Base-by-base conservation (phyloP, 768 basidiomycete genomes). In the Lactarius sp. region DNA sequence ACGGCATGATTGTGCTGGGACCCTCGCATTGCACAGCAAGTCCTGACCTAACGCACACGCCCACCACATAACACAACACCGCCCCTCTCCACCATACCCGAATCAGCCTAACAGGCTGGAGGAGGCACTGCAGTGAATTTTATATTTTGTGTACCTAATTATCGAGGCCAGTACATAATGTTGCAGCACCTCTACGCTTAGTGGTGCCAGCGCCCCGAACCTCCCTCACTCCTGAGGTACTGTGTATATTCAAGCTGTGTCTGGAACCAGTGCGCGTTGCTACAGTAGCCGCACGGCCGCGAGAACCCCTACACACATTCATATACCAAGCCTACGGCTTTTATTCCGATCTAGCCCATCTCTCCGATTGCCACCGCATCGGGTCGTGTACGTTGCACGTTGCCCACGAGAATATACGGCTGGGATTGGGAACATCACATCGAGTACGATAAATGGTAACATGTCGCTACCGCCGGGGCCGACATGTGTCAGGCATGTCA, bases 301-400 rank as follows among this genome's bases (percentile, higher is more conserved):
- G 8, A 42, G 41, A 52, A 27, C 44, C 46, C 53, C 52, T 64
- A 64, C 57, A 42, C 14, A 5, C 12, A 37, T 34, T 59, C 57
- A 64, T 64, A 50, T 54, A 58, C 46, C 57, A 16, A n/a, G 34
- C 31, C 39, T 42, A 47, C 39, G 57, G 62, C 52, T 59, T 59
- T 59, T 47, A 36, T 64, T 59, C 56, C 62, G 62, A 64, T 64
- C 52, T 27, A 50, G 57, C 62, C 47, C 57, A 62, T 53, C 42
- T 64, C 46, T 37, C 50, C 52, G 62, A 64, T 64, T 58, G 31
- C 62, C 62, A 59, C 62, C 42, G 57, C 62, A 59, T 64, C 58
- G 62, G 57, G 14, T 46, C 41, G 44, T 50, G 42, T 44, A 12
- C 42, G 42, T 52, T 47, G 18, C 39, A 58, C 42, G 54, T 56